Percentiles rank a stretch among this genome's conserved stretches.
Conservation (phyloP, 768 basidiomycete genomes). For the Suillus americanus region DNA sequence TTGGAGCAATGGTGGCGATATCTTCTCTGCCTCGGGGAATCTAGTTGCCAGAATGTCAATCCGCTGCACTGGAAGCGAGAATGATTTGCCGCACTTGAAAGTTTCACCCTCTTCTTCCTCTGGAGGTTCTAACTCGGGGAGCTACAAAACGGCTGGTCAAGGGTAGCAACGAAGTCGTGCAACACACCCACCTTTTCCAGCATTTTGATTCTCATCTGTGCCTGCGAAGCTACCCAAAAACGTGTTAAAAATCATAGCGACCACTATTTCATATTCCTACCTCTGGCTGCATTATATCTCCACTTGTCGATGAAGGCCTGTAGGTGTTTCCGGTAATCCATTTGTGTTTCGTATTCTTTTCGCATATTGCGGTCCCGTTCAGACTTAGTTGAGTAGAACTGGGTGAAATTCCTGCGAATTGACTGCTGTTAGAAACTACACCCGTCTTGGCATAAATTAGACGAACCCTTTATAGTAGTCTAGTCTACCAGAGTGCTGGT, state of each 20-base stretch:
- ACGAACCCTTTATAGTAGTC: conserved; percentile 95
- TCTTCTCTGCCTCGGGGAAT: conserved; percentile 96
- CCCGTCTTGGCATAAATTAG: not conserved
- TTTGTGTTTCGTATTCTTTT: conserved; percentile 95
- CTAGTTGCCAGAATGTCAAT: conserved; percentile 34
- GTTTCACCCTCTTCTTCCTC: conserved; percentile 90
- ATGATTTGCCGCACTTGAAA: conserved; percentile 64
- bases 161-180: not conserved
- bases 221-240: conserved; percentile 70
- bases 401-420: conserved; percentile 81
- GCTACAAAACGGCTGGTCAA: conserved; percentile 36
- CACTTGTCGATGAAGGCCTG: conserved; percentile 98
- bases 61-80: not conserved
- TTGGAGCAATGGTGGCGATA: conserved; percentile 93
- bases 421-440: conserved; percentile 9
- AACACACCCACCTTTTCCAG: conserved; percentile 58
- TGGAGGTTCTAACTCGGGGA: conserved; percentile 92
- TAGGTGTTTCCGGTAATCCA: conserved; percentile 91
- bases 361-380: conserved; percentile 89
- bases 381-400: conserved; percentile 98
- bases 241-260: conserved; percentile 5
- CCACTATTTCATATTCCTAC: conserved; percentile 33
- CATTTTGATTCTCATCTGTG: conserved; percentile 76
- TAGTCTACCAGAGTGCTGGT: conserved; percentile 87
- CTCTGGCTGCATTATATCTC: conserved; percentile 96